A percentile compares a stretch with the other conserved stretches of the same genome.
Conservation (phyloP, 2,329 filamentous ascomycete species). For the Exophiala sp. region DNA sequence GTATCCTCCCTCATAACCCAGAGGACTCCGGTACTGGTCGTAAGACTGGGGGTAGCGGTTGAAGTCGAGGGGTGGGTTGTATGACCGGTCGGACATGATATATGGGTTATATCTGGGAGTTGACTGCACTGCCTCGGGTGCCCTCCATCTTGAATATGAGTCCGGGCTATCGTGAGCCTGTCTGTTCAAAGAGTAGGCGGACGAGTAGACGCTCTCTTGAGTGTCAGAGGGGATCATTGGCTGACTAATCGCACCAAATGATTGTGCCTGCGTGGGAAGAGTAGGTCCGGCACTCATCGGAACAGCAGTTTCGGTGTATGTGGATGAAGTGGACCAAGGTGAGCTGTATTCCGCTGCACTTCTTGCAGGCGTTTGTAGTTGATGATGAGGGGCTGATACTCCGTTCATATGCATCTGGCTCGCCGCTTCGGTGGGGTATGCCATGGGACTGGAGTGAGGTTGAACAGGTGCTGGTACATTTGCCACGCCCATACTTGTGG, state of each 20-base stretch:
- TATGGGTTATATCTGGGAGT: conserved; percentile 17
- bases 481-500: conserved; percentile 13
- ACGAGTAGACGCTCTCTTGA: conserved; percentile 14
- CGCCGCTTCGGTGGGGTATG: conserved; percentile 3
- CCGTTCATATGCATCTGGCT: conserved; percentile 15
- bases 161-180: conserved; percentile 13
- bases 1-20: conserved; percentile 14
- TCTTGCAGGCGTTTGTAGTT: conserved; percentile 14
- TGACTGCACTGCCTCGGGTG: conserved; percentile 10
- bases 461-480: conserved; percentile 13
- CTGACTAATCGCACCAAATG: conserved; percentile 8
- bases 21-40: conserved; percentile 15
- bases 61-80: conserved; percentile 12
- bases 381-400: conserved; percentile 3
- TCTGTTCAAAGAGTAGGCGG: conserved; percentile 13
- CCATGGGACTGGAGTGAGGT: conserved; percentile 13
- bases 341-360: conserved; percentile 18
- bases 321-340: conserved; percentile 16
- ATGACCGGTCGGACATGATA: conserved; percentile 12
- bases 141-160: conserved; percentile 10
- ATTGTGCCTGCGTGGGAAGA: conserved; percentile 7
- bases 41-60: conserved; percentile 14
- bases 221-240: conserved; percentile 17
- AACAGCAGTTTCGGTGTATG: conserved; percentile 12
- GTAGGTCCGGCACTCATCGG: conserved; percentile 13